phyloP scores from a whole-genome alignment of 108 stramenopile species.

The Aurantiochytrium sp. region DNA sequence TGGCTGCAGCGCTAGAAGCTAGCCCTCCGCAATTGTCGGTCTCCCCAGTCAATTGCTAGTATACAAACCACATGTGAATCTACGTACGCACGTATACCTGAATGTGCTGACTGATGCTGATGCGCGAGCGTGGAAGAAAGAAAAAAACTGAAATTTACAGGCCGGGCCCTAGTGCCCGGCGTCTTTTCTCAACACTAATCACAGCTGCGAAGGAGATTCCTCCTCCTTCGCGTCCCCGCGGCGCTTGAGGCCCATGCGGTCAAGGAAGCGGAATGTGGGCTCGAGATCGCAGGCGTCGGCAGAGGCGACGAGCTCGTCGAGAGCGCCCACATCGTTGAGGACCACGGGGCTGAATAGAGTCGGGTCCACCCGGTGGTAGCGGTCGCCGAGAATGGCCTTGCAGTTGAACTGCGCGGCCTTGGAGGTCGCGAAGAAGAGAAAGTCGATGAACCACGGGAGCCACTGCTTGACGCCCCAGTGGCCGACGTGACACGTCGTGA shows the following conservation, averaged over 20 bases:
- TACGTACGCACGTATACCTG: no score
- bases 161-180: no score
- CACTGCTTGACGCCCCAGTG: constrained; percentile 34
- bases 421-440: not conserved
- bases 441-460: constrained; percentile 21
- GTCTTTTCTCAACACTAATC: no score
- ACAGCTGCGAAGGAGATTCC: no score
- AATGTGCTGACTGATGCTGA: no score
- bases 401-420: not conserved
- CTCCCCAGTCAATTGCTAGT: no score
- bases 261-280: constrained; percentile 6
- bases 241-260: not conserved
- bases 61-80: no score
- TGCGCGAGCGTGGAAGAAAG: no score
- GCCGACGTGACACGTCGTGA: not conserved
- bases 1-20: no score
- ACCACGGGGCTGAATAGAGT: not conserved
- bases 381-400: not conserved
- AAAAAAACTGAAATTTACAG: no score
- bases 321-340: not conserved
- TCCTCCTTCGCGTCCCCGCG: no score
- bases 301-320: not conserved
- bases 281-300: not conserved
- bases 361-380: not conserved
- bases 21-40: no score